Percentiles rank a stretch among this genome's conserved stretches.
These are phyloP conservation scores for Termitomyces sp. DNA, from an alignment of 1,284 basidiomycete genomes.

Conservation along the genomic window DNA sequence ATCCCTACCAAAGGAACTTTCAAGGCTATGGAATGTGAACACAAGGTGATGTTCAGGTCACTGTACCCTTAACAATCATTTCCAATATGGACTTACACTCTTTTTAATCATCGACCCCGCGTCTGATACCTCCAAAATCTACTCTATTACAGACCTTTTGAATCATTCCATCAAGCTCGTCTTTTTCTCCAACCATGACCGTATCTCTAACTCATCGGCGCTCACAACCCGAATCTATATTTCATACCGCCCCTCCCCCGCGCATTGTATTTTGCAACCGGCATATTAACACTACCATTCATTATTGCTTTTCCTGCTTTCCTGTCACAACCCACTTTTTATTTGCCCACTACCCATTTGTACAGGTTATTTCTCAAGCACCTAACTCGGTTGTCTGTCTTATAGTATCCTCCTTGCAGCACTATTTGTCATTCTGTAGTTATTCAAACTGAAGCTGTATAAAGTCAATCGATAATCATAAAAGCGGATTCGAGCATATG, in stretches of 20 bases:
- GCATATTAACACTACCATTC: slow-evolving; percentile 44
- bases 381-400: slow-evolving; percentile 49
- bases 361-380: slow-evolving; percentile 49
- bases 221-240: slow-evolving; percentile 23
- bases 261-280: slow-evolving; percentile 70
- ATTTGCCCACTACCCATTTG: slow-evolving; percentile 48
- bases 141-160: slow-evolving; percentile 32
- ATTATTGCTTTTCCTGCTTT: slow-evolving; percentile 32
- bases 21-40: slow-evolving; percentile 72
- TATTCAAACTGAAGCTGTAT: slow-evolving; percentile 48
- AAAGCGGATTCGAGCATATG: slow-evolving; percentile 20
- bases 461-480: slow-evolving; percentile 39
- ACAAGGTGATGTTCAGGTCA: neutral
- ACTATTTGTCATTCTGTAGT: slow-evolving; percentile 64
- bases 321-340: slow-evolving; percentile 42
- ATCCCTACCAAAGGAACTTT: slow-evolving; percentile 67
- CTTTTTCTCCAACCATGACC: slow-evolving; percentile 22
- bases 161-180: slow-evolving; percentile 29
- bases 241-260: slow-evolving; percentile 30
- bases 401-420: slow-evolving; percentile 52
- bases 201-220: slow-evolving; percentile 17
- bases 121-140: slow-evolving; percentile 33
- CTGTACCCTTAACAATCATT: slow-evolving; percentile 9
- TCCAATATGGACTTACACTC: slow-evolving; percentile 21
- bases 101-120: slow-evolving; percentile 21